phyloP scores from a whole-genome alignment of 805 yeast species.

The Lachancea nothofagi region DNA sequence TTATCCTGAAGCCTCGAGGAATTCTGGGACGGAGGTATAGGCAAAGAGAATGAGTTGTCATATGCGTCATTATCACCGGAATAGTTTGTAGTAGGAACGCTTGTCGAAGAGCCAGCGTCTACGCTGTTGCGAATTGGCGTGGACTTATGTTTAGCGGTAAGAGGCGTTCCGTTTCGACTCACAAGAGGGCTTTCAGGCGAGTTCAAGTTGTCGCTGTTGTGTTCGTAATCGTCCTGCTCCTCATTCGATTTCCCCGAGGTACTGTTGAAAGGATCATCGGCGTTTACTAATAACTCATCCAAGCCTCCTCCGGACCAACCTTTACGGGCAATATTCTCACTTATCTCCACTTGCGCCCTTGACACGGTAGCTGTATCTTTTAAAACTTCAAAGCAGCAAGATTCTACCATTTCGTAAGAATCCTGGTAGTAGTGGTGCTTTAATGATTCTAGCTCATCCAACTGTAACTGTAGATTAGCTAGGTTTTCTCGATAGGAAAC shows the following conservation, averaged over 20 bases:
- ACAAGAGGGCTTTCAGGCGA: constrained; percentile 1
- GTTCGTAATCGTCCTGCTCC: constrained; percentile 14
- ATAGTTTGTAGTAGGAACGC: not conserved
- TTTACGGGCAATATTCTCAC: constrained; percentile 74
- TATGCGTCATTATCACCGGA: constrained; percentile 10
- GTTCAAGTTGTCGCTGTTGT: constrained; percentile 7
- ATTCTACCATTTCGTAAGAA: constrained; percentile 55
- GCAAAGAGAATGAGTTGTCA: constrained; percentile 51
- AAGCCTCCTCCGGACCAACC: constrained; percentile 88
- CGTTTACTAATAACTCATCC: constrained; percentile 56
- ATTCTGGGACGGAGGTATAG: constrained; percentile 28
- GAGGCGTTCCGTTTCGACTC: constrained; percentile 3
- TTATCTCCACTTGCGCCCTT: constrained; percentile 74
- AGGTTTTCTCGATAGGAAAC: constrained; percentile 63
- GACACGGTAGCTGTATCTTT: constrained; percentile 57
- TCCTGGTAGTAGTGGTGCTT: constrained; percentile 71
- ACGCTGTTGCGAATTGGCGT: constrained; percentile 4
- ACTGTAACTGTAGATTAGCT: constrained; percentile 60
- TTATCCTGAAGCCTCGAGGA: not conserved
- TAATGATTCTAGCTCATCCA: constrained; percentile 72
- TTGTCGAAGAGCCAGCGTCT: not conserved
- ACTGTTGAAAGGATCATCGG: constrained; percentile 53
- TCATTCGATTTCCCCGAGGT: constrained; percentile 7
- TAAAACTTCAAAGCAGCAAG: constrained; percentile 51
- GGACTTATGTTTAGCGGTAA: not conserved